These are phyloP conservation scores for Fusarium ambrosium DNA, from an alignment of 2,329 filamentous ascomycete species.

Conservation along the genomic window DNA sequence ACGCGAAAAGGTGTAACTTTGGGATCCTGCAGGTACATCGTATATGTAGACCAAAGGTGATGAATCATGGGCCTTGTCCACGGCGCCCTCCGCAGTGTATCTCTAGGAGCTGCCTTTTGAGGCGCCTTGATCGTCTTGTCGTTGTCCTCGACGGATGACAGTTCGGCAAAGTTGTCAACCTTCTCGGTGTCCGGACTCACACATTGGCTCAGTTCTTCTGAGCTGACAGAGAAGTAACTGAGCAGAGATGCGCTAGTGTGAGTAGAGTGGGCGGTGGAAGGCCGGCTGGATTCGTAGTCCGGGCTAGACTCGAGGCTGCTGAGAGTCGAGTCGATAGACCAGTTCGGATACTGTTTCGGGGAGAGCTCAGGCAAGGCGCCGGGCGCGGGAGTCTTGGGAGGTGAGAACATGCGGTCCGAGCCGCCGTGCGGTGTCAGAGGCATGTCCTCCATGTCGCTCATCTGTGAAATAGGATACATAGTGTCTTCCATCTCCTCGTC, in stretches of 20 bases:
- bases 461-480: conserved; percentile 52
- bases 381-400: conserved; percentile 72
- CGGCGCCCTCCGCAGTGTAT: conserved; percentile 63
- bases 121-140: conserved; percentile 50
- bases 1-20: conserved; percentile 76
- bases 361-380: conserved; percentile 59
- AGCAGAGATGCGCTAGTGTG: conserved; percentile 70
- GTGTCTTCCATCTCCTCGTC: conserved; percentile 61
- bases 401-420: conserved; percentile 61
- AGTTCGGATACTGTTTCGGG: conserved; percentile 67
- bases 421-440: conserved; percentile 48
- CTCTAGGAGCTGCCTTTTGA: conserved; percentile 29
- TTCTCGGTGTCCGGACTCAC: conserved; percentile 62
- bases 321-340: conserved; percentile 69
- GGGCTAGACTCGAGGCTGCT: conserved; percentile 71
- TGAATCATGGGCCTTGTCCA: conserved; percentile 76
- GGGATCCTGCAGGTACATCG: conserved; percentile 75
- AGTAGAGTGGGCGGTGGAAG: conserved; percentile 71
- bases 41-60: conserved; percentile 76
- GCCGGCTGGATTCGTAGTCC: conserved; percentile 71
- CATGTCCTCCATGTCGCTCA: conserved; percentile 52
- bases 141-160: conserved; percentile 48
- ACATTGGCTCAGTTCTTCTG: conserved; percentile 67
- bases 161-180: conserved; percentile 40
- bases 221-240: conserved; percentile 68